Conservation (phyloP, 768 basidiomycete genomes). For the Dacryopinax spathularia region DNA sequence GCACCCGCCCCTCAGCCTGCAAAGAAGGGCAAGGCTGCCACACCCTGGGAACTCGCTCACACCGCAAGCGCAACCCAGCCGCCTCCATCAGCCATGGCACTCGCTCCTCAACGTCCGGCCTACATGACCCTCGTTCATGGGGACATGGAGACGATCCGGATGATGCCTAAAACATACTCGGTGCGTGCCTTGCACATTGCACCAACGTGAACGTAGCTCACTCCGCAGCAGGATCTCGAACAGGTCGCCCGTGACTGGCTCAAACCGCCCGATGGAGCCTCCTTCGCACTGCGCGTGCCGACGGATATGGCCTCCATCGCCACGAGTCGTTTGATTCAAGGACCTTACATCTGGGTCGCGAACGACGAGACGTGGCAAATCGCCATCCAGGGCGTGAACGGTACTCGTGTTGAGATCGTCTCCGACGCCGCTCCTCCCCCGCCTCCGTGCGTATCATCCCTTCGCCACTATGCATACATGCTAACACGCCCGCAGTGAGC, state of each 20-base stretch:
- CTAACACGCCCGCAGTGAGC: neutral
- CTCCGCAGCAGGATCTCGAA: slow-evolving; percentile 51
- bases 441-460: slow-evolving; percentile 35
- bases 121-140: slow-evolving; percentile 68
- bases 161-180: slow-evolving; percentile 54
- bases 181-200: slow-evolving; percentile 31
- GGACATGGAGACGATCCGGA: slow-evolving; percentile 75
- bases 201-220: neutral
- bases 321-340: slow-evolving; percentile 45
- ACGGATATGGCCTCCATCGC: slow-evolving; percentile 64
- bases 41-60: neutral
- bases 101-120: slow-evolving; percentile 34
- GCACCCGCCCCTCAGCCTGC: neutral
- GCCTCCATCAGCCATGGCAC: neutral
- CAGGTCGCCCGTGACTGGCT: slow-evolving; percentile 71
- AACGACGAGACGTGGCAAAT: slow-evolving; percentile 76
- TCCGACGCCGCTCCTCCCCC: slow-evolving; percentile 68
- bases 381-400: slow-evolving; percentile 68
- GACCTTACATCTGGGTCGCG: slow-evolving; percentile 56
- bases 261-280: slow-evolving; percentile 66
- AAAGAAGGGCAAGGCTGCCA: neutral
- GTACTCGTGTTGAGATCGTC: slow-evolving; percentile 72
- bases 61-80: neutral
- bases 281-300: slow-evolving; percentile 63
- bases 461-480: neutral